Conservation (phyloP, 306 rosid genomes). For the Corylus heterophylla region DNA sequence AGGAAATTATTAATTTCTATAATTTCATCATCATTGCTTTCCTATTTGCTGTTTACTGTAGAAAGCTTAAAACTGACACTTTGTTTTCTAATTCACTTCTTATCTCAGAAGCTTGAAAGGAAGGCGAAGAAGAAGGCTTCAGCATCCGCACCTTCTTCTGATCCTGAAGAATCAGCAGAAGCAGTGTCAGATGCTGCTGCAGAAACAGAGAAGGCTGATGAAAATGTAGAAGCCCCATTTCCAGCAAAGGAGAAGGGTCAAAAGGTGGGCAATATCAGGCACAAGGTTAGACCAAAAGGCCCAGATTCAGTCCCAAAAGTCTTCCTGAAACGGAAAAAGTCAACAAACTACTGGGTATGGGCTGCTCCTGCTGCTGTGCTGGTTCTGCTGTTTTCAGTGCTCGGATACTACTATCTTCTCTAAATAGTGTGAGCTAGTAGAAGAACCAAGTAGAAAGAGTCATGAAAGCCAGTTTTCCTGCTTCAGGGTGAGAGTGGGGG, state of each 20-base stretch:
- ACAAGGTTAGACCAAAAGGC: constrained; percentile 54
- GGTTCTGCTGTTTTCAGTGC: constrained; percentile 42
- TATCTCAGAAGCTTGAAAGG: constrained; percentile 81
- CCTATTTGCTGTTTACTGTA: background rate
- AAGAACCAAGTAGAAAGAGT: constrained; percentile 33
- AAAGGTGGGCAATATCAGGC: constrained; percentile 56
- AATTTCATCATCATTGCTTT: constrained; percentile 2
- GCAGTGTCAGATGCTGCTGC: constrained; percentile 37
- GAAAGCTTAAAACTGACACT: constrained; percentile 1
- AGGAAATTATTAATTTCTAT: constrained; percentile 42
- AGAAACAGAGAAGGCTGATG: constrained; percentile 52
- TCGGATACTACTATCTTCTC: constrained; percentile 61
- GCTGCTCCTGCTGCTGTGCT: constrained; percentile 59
- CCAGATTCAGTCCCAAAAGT: constrained; percentile 52
- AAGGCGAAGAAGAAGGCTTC: constrained; percentile 77
- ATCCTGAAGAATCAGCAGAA: constrained; percentile 53
- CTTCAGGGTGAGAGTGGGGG: constrained; percentile 1
- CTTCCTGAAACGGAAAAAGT: constrained; percentile 68
- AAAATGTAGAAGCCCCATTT: constrained; percentile 40
- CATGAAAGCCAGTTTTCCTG: constrained; percentile 39
- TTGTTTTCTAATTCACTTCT: background rate
- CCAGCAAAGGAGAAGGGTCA: constrained; percentile 46
- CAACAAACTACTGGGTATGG: constrained; percentile 70
- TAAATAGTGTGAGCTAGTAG: constrained; percentile 30
- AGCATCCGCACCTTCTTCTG: constrained; percentile 29